A percentile compares a stretch with the other conserved stretches of the same genome.
Evolutionary conservation across 1,284 basidiomycete genomes (phyloP).

Genomic region (Rhodotorula sp.): DNA sequence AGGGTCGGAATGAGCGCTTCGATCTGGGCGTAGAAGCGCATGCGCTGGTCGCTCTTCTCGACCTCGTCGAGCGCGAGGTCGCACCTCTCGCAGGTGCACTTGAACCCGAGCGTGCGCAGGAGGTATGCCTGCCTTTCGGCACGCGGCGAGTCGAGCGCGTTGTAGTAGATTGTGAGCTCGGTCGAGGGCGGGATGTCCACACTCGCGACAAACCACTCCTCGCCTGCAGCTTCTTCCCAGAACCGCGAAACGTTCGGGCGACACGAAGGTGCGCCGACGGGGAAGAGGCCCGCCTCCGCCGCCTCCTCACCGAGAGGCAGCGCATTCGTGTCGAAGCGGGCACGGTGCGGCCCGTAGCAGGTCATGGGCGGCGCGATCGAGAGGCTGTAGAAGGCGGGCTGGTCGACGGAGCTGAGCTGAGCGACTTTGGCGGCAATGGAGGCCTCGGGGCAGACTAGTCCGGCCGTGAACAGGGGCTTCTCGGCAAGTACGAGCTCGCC

Average conservation of each 20-base stretch:
- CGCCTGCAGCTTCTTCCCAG: background rate
- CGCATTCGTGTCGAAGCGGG: background rate
- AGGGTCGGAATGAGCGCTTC: background rate
- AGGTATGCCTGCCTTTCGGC: background rate
- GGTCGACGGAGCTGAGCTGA: background rate
- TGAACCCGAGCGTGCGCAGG: background rate
- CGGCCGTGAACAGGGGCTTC: background rate
- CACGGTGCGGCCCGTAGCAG: background rate
- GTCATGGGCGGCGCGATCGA: background rate
- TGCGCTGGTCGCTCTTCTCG: background rate
- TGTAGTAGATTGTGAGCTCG: background rate
- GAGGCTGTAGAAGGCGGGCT: background rate
- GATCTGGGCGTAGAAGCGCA: background rate
- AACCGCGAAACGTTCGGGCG: background rate
- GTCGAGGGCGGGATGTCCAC: background rate
- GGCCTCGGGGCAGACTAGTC: background rate
- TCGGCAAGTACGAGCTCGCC: background rate
- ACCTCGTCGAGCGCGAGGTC: background rate
- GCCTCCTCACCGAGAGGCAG: background rate
- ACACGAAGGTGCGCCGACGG: background rate
- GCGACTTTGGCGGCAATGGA: background rate
- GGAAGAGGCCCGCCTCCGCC: background rate
- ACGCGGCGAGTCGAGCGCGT: background rate
- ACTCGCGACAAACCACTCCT: background rate
- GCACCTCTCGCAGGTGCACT: background rate